Conservation (phyloP, 2,329 filamentous ascomycete genomes). For the Colletotrichum siamense region DNA sequence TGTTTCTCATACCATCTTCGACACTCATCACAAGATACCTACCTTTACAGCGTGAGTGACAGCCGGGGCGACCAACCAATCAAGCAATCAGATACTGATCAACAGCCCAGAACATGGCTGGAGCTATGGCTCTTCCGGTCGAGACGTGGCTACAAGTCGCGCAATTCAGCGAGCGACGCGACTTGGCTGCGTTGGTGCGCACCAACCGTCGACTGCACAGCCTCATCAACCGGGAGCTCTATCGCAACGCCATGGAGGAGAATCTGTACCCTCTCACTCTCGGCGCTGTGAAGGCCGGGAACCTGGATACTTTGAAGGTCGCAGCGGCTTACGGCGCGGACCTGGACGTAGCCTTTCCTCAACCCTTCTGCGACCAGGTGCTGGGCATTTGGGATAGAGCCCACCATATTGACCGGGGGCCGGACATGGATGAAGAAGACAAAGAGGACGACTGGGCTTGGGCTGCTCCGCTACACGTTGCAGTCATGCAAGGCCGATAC, state of each 20-base stretch:
- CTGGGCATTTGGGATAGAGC: neutral
- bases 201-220: neutral
- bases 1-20: neutral
- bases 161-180: neutral
- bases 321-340: neutral
- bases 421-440: rapidly evolving
- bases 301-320: neutral
- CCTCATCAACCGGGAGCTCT: neutral
- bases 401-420: neutral
- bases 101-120: neutral
- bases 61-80: neutral
- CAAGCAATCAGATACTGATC: neutral
- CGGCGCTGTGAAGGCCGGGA: neutral
- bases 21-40: neutral
- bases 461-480: neutral
- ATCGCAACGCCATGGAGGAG: neutral
- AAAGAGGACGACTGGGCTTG: neutral
- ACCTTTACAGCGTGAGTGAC: neutral
- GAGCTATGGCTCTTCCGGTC: neutral
- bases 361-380: neutral
- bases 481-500: neutral
- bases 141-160: neutral
- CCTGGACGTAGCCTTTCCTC: neutral
- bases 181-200: neutral
- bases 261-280: neutral